Evolutionary conservation across 345 rosid genomes (phyloP), one percentile per base, ranked within the genome.

Genomic region (Aurinia saxatilis): DNA sequence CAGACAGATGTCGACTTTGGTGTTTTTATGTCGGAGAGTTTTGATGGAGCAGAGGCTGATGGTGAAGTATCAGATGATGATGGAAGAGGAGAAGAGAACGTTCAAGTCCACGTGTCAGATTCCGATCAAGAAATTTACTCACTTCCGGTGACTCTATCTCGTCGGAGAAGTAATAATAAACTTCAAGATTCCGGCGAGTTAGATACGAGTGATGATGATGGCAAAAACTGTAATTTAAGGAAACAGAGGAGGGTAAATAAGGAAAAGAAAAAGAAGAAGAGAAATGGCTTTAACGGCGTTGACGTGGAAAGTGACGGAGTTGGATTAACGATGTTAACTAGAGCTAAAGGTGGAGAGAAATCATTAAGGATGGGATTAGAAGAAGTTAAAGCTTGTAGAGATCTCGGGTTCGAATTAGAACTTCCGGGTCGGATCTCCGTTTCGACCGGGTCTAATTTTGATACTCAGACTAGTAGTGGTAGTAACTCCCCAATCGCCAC

Each of bases 331-430:
- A 85, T 92, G 73, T 83, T 92, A 44, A 81, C 95, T 29, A 81
- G 85, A 77, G 88, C 96, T 0, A 89, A 79, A 60, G 98, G 98
- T 67, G 98, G 98, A 57, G 64, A 61, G 8, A 77, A 85, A 67
- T 68, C 91, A 0, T 10, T 92, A 78, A 83, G 86, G 67, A 87
- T 89, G 96, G 96, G 81, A 10, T 45, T 87, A 72, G 90, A 79
- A 47, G 96, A 88, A 67, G 83, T 85, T 34, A 88, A 87, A 44
- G 98, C 98, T 6, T 92, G 98, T 59, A 78, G 85, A 59, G 96
- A 92, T 64, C 81, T 92, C 23, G 98, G 98, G 34, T 87, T 92
- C 48, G 98, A 92, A 36, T 47, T 92, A 55, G 98, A 92, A 64
- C 68, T 78, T 60, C 86, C 95, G 21, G 49, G 73, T 59, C 76